phyloP scores from a whole-genome alignment of 1,139 yeast species.

The Tardiomyces digboiensis region DNA sequence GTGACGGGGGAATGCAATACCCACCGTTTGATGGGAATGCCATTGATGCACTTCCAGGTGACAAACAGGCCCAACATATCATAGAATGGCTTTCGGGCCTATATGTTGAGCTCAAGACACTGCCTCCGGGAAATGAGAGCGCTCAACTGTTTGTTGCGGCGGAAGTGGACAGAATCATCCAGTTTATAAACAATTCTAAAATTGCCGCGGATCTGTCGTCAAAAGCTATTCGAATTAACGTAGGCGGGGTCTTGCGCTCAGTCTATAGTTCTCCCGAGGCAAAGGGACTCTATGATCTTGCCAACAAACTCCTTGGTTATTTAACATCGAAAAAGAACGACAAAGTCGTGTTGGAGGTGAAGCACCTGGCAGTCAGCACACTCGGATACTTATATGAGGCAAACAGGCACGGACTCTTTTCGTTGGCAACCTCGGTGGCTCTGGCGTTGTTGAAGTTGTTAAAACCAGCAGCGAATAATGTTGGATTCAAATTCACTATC shows the following conservation, averaged over 20 bases:
- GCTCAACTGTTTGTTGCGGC: neutral
- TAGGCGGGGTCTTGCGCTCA: neutral
- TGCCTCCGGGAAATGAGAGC: neutral
- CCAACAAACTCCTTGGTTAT: neutral
- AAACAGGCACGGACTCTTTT: neutral
- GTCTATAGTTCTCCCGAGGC: neutral
- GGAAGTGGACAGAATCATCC: neutral
- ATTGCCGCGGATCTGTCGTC: neutral
- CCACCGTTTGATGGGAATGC: neutral
- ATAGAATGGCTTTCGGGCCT: neutral
- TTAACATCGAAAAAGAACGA: neutral
- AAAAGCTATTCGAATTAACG: neutral
- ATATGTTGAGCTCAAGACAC: neutral
- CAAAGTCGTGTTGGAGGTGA: neutral
- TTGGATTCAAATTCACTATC: slow-evolving; percentile 21
- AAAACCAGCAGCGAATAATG: slow-evolving; percentile 4
- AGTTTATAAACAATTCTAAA: neutral
- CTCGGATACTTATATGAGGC: neutral
- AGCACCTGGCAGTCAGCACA: neutral
- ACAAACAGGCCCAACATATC: neutral
- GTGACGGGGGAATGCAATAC: neutral
- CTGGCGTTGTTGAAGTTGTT: neutral
- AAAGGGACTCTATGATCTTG: neutral
- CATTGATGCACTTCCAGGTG: neutral
- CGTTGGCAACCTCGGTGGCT: neutral